Evolutionary conservation across 1,139 yeast species (phyloP).

Genomic region (Kurtzmaniella quercitrusa): DNA sequence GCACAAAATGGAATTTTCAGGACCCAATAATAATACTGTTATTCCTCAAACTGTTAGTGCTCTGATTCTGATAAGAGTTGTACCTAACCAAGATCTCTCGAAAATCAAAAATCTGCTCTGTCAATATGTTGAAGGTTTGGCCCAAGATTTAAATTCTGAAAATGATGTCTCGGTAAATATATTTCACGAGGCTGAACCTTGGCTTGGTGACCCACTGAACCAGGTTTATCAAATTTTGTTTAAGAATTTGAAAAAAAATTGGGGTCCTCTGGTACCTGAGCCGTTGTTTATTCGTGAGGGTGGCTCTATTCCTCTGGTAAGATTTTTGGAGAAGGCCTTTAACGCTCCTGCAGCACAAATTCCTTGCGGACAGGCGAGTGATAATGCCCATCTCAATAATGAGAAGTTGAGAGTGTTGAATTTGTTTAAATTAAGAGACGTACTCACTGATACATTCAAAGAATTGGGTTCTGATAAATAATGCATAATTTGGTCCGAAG

Average conservation of each 20-base stretch:
- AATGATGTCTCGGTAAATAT: constrained; percentile 60
- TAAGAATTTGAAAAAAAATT: constrained; percentile 54
- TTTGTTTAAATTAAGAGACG: constrained; percentile 66
- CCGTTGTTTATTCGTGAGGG: constrained; percentile 93
- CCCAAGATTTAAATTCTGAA: constrained; percentile 43
- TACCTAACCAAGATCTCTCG: constrained; percentile 77
- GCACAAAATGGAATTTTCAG: constrained; percentile 83
- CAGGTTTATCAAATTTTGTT: constrained; percentile 64
- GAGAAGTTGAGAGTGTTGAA: constrained; percentile 80
- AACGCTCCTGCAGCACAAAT: constrained; percentile 90
- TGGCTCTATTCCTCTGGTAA: constrained; percentile 89
- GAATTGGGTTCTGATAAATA: constrained; percentile 23
- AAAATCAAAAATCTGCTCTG: constrained; percentile 51
- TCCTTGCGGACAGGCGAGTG: constrained; percentile 95
- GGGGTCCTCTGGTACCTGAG: constrained; percentile 56
- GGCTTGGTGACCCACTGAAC: constrained; percentile 87
- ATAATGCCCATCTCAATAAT: constrained; percentile 88
- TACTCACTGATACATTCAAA: constrained; percentile 53
- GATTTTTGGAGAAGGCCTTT: constrained; percentile 78
- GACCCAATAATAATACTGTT: constrained; percentile 86
- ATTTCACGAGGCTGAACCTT: constrained; percentile 87
- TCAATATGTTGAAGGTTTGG: constrained; percentile 35
- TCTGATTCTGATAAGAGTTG: constrained; percentile 76
- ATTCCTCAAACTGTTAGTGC: constrained; percentile 82
- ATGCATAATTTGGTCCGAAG: neutral